Evolutionary conservation across 768 basidiomycete species (phyloP).

Genomic region (Rhizopogon vinicolor): DNA sequence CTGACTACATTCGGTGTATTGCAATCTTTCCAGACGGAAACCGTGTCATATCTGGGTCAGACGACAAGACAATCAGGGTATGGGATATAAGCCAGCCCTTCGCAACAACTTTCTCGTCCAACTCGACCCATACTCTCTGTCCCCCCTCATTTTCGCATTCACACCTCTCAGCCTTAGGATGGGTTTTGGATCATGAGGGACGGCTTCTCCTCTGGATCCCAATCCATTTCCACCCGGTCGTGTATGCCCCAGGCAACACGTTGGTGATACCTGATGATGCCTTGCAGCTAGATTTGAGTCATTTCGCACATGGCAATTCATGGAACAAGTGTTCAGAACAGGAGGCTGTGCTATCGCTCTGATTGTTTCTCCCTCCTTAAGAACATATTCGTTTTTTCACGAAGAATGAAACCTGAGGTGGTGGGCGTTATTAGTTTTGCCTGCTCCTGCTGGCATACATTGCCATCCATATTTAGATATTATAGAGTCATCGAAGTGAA

Average conservation of each 20-base stretch:
- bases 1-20: not conserved
- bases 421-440: too few relatives aligned
- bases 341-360: too few relatives aligned
- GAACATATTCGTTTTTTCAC: too few relatives aligned
- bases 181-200: not conserved
- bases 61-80: conserved; percentile 21
- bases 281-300: not conserved
- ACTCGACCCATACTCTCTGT: not conserved
- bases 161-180: not conserved
- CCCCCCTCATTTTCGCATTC: not conserved
- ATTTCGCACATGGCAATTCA: not conserved
- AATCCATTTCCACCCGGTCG: not conserved
- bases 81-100: conserved; percentile 12
- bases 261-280: not conserved
- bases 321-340: not conserved
- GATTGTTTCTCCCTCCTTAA: too few relatives aligned
- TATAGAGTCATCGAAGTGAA: too few relatives aligned
- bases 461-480: too few relatives aligned
- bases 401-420: too few relatives aligned
- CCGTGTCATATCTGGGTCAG: conserved; percentile 31
- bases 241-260: not conserved
- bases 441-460: too few relatives aligned
- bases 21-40: conserved; percentile 4
- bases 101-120: not conserved
- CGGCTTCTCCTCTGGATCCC: not conserved